A percentile compares a stretch with the other conserved stretches of the same genome.
Conservation (phyloP, 192 early-diverging fungal species). For the Funneliformis mosseae region DNA sequence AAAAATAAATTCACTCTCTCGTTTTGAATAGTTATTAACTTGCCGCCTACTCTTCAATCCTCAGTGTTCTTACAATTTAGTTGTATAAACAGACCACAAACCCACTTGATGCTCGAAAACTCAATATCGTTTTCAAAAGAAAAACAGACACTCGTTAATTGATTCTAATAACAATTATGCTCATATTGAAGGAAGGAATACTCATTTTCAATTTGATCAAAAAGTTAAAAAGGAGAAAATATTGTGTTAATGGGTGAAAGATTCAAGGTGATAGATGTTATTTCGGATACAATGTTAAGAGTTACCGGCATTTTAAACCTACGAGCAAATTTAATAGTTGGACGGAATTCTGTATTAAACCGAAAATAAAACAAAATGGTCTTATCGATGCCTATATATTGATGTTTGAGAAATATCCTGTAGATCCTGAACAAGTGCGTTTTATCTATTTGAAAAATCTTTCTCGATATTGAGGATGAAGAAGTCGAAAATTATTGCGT, state of each 20-base stretch:
- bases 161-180: background rate
- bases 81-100: background rate
- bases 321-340: background rate
- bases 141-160: background rate
- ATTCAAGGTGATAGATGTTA: background rate
- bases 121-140: constrained; percentile 12
- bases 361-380: constrained; percentile 4
- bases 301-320: background rate
- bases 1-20: too few relatives aligned
- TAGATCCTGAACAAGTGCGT: background rate
- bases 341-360: constrained; percentile 1
- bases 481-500: background rate
- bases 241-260: constrained; percentile 23
- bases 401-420: constrained; percentile 20
- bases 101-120: constrained; percentile 17
- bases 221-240: constrained; percentile 7
- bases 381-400: constrained; percentile 7
- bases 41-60: background rate
- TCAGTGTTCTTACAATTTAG: background rate
- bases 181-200: constrained; percentile 14
- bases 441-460: background rate
- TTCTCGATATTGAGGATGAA: background rate
- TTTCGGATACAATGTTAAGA: constrained; percentile 24
- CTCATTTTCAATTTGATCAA: background rate
- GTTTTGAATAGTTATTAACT: background rate